Conservation (phyloP, 768 basidiomycete genomes). For the Russula vinacea region DNA sequence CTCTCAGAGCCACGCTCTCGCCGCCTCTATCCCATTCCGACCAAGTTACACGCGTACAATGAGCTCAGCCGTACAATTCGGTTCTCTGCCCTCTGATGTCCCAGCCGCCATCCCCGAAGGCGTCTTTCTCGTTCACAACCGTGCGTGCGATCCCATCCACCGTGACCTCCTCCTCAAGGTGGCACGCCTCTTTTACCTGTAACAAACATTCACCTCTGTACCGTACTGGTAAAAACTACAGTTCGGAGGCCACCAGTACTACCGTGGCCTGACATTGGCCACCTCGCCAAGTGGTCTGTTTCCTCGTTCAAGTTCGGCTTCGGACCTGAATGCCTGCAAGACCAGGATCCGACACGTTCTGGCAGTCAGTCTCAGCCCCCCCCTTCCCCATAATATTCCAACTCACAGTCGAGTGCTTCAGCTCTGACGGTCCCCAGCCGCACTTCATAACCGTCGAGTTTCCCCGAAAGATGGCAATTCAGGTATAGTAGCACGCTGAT, state of each 20-base stretch:
- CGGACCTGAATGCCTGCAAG: constrained; percentile 86
- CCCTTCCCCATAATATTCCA: background rate
- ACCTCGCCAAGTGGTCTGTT: constrained; percentile 91
- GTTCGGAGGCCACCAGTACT: constrained; percentile 49
- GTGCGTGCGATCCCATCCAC: constrained; percentile 34
- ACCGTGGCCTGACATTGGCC: constrained; percentile 81
- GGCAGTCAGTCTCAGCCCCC: constrained; percentile 71
- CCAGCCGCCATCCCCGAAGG: constrained; percentile 35
- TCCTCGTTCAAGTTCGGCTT: constrained; percentile 97
- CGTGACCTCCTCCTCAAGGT: no score
- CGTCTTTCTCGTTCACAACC: constrained; percentile 40
- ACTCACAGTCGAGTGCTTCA: constrained; percentile 33
- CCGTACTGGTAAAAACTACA: no score
- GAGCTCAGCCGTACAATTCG: constrained; percentile 18
- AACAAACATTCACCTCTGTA: background rate
- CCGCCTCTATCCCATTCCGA: no score
- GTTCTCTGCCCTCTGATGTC: background rate
- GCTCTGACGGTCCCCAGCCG: constrained; percentile 94
- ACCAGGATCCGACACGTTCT: constrained; percentile 88
- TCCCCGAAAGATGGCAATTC: constrained; percentile 81
- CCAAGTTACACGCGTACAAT: background rate
- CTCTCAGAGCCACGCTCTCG: no score
- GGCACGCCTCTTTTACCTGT: no score
- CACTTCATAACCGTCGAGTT: constrained; percentile 96
- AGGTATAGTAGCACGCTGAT: constrained; percentile 53